Evolutionary conservation across 2,329 filamentous ascomycete genomes (phyloP), one percentile per base, ranked within the genome.

Genomic region (Drechslera avenae): DNA sequence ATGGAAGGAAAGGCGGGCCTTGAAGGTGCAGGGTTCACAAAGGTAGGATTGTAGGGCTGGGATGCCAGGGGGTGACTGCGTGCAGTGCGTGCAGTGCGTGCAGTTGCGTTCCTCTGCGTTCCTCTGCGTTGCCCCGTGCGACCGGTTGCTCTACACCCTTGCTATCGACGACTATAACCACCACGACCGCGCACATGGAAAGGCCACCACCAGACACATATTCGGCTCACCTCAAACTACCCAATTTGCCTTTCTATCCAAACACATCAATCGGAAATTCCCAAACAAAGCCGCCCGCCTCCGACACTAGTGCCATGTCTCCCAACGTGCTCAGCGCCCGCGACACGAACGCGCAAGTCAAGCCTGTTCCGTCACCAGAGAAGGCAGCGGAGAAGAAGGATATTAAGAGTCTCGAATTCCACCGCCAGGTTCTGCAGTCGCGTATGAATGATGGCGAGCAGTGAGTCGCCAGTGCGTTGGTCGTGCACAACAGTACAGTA

Each of bases 341-440:
- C 76, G 86, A 89, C 77, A 79, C 82, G 76, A 90, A 90, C 76
- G 78, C 78, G 52, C 70, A 68, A 47, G 47, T 71, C 54, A 69
- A 68, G 51, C 53, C 57, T 16, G 54, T 31, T 8, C 33, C 57
- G 10, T 64, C 64, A 14, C 54, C 67, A 1, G 66, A 65, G 46
- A 62, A 68, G 36, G 54, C 66, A 44, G 63, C n/a, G n/a, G 46
- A 48, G 10, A 52, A 52, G 21, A 28, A 33, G 34, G 28, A 81
- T 71, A 66, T 66, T 13, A 75, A 75, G 68, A 72, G 64, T 35
- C 71, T 92, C 80, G 88, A 91, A 68, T 89, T 89, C 71, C 88
- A 91, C 71, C 87, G 88, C 56, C 86, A 90, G 76, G 80, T 89
- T 48, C 79, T 91, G 52, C 83, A 90, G 71, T 84, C 82, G 71